phyloP scores from a whole-genome alignment of 495 filamentous ascomycete species.

The Penicillium atrosanguineum region DNA sequence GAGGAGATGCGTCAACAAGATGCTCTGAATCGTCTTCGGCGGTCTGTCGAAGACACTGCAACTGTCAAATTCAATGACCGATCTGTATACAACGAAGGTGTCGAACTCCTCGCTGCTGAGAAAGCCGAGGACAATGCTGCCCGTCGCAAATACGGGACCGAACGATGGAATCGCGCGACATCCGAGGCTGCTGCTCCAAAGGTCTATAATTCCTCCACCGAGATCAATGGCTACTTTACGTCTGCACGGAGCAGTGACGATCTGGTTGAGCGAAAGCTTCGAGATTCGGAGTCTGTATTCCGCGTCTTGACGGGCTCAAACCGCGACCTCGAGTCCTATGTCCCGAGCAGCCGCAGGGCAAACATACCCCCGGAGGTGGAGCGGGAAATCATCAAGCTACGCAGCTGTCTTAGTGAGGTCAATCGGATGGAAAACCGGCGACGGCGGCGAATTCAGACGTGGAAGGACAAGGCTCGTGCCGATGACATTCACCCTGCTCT shows the following conservation, averaged over 20 bases:
- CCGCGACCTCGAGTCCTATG: slow-evolving; percentile 78
- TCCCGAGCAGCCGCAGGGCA: slow-evolving; percentile 77
- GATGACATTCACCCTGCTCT: slow-evolving; percentile 89
- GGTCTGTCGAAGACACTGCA: slow-evolving; percentile 79
- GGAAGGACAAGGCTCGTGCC: slow-evolving; percentile 72
- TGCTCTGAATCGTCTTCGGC: slow-evolving; percentile 68
- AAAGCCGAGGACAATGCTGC: slow-evolving; percentile 76
- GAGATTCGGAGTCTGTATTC: slow-evolving; percentile 70
- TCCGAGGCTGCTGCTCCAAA: slow-evolving; percentile 70
- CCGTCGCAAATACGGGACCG: slow-evolving; percentile 79
- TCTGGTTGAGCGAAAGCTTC: slow-evolving; percentile 75
- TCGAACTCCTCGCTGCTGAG: slow-evolving; percentile 71
- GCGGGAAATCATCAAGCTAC: slow-evolving; percentile 67
- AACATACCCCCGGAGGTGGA: slow-evolving; percentile 79
- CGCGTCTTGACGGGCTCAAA: slow-evolving; percentile 73
- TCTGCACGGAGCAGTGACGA: slow-evolving; percentile 81
- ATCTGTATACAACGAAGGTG: slow-evolving; percentile 76
- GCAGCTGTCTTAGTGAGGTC: slow-evolving; percentile 78
- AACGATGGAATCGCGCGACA: slow-evolving; percentile 72
- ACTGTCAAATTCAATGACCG: slow-evolving; percentile 77
- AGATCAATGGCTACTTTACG: slow-evolving; percentile 85
- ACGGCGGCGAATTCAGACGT: slow-evolving; percentile 67
- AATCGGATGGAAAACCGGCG: slow-evolving; percentile 74
- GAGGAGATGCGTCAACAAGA: slow-evolving; percentile 95
- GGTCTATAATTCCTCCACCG: slow-evolving; percentile 68